Base-by-base conservation (phyloP, 352 stramenopile species). In the Lagenidium sp. region DNA sequence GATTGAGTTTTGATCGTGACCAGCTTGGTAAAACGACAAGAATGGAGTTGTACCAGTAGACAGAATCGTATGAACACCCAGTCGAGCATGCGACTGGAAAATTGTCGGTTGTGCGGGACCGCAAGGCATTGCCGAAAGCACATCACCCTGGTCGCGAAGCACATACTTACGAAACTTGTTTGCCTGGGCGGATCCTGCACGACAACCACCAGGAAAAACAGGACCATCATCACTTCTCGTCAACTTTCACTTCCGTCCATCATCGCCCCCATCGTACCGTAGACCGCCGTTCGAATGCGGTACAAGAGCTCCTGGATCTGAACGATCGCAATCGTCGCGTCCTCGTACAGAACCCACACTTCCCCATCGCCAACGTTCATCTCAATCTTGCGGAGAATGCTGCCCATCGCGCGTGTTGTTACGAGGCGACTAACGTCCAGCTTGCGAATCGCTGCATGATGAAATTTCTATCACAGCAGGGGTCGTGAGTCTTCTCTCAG, bases 1-100 rank as follows among this genome's bases (percentile, higher is more conserved):
- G 46, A 90, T 85, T 25, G 80, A 93, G 36, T 87, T 90, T 39
- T 88, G 77, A 43, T 93, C 80, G 23, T 86, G 86, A 2, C 77
- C 80, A 4, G 80, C 80, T 25, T 89, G 80, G 38, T 90, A 90
- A 35, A 93, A 93, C 8, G 75, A 69, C 7, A 93, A 47, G 39
- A 90, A 87, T 0, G 80, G 80, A 16, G 65, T 60, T 0, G 67
- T 68, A 0, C 80, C 80, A 18, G 76, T 70, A 23, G 68, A 86
- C 5, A 93, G 51, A 38, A 88, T 67, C 12, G 75, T 87, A 28
- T 82, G 80, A 2, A 88, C 57, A 1, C 80, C 77, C 23, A 88
- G 60, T 1, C 80, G 77, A 16, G 77, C 57, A 31, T 93, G 80
- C 1, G 70, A 84, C 55, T 93, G 80, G 44, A 93, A 93, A 34